Evolutionary conservation across 352 stramenopile genomes (phyloP).

Genomic region (Pythium pyrilobum): DNA sequence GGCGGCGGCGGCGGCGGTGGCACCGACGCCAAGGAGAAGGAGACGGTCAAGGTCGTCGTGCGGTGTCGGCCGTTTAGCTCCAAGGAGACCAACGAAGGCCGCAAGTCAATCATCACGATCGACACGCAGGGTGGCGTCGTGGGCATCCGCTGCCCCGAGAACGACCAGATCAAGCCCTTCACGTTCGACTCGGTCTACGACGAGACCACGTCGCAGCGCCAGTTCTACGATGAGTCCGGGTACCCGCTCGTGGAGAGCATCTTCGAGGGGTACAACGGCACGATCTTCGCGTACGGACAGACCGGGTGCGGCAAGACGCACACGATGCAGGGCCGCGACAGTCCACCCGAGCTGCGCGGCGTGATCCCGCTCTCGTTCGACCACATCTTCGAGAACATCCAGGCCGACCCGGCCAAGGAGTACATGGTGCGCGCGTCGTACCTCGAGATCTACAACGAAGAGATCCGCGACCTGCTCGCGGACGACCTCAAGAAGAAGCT

Average conservation of each 20-base stretch:
- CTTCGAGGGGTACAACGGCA: conserved; percentile 90
- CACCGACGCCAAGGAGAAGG: conserved; percentile 45
- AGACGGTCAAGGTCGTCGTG: conserved; percentile 88
- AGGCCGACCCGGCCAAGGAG: conserved; percentile 51
- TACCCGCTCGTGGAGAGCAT: conserved; percentile 88
- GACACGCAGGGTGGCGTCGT: conserved; percentile 61
- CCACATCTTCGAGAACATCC: conserved; percentile 86
- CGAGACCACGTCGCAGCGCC: conserved; percentile 72
- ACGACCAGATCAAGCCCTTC: conserved; percentile 80
- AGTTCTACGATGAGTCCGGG: conserved; percentile 85
- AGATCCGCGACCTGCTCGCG: conserved; percentile 87
- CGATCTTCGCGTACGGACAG: conserved; percentile 90
- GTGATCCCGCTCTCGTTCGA: conserved; percentile 84
- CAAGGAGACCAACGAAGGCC: conserved; percentile 79
- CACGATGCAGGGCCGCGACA: conserved; percentile 82
- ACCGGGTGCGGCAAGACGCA: conserved; percentile 84
- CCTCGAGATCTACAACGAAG: conserved; percentile 95
- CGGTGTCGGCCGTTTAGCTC: conserved; percentile 81
- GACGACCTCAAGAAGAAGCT: conserved; percentile 80
- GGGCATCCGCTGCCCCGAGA: conserved; percentile 72
- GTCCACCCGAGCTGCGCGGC: conserved; percentile 60
- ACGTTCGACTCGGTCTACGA: conserved; percentile 91
- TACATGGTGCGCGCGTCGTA: conserved; percentile 89
- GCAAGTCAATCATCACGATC: conserved; percentile 79
- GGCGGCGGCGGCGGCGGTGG: neutral